Base-by-base conservation (phyloP, 2,329 filamentous ascomycete genomes). In the Stagonosporopsis rhizophila region DNA sequence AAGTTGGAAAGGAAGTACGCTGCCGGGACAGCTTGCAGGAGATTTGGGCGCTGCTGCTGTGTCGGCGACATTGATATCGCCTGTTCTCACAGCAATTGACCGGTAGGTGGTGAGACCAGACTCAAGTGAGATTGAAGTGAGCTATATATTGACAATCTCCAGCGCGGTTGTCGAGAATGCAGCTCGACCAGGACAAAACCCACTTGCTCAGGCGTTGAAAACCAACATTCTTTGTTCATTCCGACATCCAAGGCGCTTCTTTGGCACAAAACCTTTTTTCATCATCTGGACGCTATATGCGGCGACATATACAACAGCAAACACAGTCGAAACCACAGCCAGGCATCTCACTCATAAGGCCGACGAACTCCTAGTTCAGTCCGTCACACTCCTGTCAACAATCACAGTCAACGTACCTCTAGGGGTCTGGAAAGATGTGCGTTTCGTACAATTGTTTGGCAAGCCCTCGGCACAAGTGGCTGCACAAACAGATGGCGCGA, bases 251-350 rank as follows among this genome's bases (percentile, higher is more conserved):
- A 52, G 55, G 25, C 52, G 55, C 1, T 71, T 71, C 51, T 64
- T 73, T 56, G 59, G 60, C 8, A 59, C 65, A 22, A 68, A 65
- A 32, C 68, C 69, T 1, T 70, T 72, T 49, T 63, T 69, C 32
- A 61, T 67, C 37, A 65, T 72, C 23, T 72, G 60, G 69, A 64
- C 60, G 12, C 56, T 73, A 3, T 73, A 72, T 42, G 64, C 67
- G 6, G 64, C 62, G 5, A 71, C 69, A 25, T 73, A 69, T 41
- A 56, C 64, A 15, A 65, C 67, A 9, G 68, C 67, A 35, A 71
- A 71, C 56, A 51, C 47, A 17, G 60, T 65, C 3, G 66, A 70
- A 28, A 73, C 58, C 14, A 46, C 65, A 22, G 56, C 44, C 0
- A 58, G 47, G n/a, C 41, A 61, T 7, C 49, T 64, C 4, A 60